Evolutionary conservation across 2,329 filamentous ascomycete species (phyloP), one percentile per base, ranked within the genome.

Genomic region (Fusarium illudens): DNA sequence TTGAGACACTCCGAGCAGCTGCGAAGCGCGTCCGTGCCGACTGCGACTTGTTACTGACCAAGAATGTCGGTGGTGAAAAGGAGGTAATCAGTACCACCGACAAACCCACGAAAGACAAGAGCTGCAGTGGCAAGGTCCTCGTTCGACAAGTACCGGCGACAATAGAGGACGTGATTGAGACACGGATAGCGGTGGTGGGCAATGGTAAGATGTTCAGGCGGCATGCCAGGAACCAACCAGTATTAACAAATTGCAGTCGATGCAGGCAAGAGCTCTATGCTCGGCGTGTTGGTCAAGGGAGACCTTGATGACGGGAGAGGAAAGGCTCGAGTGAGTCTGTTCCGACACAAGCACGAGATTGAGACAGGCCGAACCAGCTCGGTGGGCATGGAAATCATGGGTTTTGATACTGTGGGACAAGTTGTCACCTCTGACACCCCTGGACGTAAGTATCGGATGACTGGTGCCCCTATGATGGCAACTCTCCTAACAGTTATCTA

Each of bases 371-470:
- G 96, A 69, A 99, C 96, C 10, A 97, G 93, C 76, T 97, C 94
- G 0, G 96, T 99, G 1, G 95, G 96, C 39, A 96, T 98, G 94
- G 96, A 99, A 79, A 98, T 98, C 65, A 94, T 98, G 91, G 96
- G 96, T 2, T 99, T 97, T 73, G 94, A 98, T 78, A 93, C 91
- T 52, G 86, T 87, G 58, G 95, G 96, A 27, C 88, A 94, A 25
- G 91, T 97, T 27, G 87, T 98, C 15, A 88, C 89, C 15, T 95
- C 92, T 36, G 91, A 91, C 61, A 91, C 90, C 0, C 92, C 94
- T 3, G 95, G 94, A 1, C 88, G 96, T 77, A 93, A 91, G 81
- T 78, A 20, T 49, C 20, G 3, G 15, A 11, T n/a, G 6, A 7
- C 9, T 4, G 30, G 17, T 25, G 8, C 10, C 9, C 22, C 7